These are phyloP conservation scores for Pisolithus marmoratus DNA, from an alignment of 768 basidiomycete genomes.

Conservation along the genomic window DNA sequence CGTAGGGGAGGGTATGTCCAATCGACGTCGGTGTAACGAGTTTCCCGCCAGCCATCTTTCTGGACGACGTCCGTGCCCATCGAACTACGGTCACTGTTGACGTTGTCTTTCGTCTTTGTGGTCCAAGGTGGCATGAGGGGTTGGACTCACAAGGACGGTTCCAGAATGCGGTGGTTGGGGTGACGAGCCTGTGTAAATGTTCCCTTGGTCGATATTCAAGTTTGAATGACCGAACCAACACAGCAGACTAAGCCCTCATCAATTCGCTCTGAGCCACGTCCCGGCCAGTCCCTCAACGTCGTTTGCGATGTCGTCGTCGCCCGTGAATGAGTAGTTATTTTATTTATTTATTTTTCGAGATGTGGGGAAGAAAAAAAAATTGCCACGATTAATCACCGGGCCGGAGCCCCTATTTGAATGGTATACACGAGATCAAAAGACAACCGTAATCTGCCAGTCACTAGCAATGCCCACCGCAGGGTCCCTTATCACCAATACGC, in stretches of 20 bases:
- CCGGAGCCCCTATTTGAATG: neutral
- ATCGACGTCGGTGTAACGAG: constrained; percentile 7
- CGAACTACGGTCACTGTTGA: neutral
- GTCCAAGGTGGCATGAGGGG: too few species aligned
- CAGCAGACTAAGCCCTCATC: neutral
- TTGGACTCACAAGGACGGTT: neutral
- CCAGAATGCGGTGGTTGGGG: too few species aligned
- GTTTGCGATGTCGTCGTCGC: neutral
- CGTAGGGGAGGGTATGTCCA: constrained; percentile 20
- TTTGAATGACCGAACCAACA: neutral
- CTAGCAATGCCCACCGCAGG: constrained; percentile 51
- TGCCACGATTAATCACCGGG: neutral
- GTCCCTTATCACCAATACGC: constrained; percentile 71
- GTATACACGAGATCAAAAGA: constrained; percentile 7
- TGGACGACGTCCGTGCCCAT: neutral
- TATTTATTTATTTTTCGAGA: too few species aligned
- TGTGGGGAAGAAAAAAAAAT: neutral
- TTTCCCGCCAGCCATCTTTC: constrained; percentile 7
- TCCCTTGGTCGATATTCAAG: neutral
- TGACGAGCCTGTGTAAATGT: too few species aligned
- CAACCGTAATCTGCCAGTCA: constrained; percentile 58
- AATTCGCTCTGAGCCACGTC: neutral
- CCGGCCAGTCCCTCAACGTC: neutral
- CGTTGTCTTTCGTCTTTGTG: neutral
- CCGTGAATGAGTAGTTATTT: too few species aligned